These are phyloP conservation scores for Exophiala alcalophila DNA, from an alignment of 2,329 filamentous ascomycete genomes.

Conservation along the genomic window DNA sequence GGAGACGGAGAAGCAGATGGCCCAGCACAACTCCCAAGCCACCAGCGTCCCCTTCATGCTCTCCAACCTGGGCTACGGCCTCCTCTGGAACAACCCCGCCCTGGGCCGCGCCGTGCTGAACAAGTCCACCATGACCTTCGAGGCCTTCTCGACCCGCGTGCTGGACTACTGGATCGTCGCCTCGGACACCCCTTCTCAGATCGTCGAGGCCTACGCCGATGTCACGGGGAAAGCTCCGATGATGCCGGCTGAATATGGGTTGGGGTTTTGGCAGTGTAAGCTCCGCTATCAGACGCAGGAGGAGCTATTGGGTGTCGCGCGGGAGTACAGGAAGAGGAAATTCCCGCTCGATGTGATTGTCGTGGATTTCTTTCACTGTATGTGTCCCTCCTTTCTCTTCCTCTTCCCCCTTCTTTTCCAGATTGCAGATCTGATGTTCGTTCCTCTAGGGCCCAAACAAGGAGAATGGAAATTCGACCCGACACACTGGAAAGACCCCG, in stretches of 20 bases:
- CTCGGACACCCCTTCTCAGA: conserved; percentile 54
- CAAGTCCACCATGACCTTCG: conserved; percentile 60
- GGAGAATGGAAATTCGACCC: conserved; percentile 67
- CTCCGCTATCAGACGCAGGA: conserved; percentile 65
- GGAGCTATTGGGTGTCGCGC: conserved; percentile 58
- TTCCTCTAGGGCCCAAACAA: conserved; percentile 52
- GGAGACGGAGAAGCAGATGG: conserved; percentile 60
- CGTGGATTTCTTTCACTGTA: conserved; percentile 63
- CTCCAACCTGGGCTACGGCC: conserved; percentile 59
- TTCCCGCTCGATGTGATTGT: conserved; percentile 65
- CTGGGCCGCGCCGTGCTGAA: conserved; percentile 61
- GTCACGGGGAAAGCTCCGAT: conserved; percentile 60
- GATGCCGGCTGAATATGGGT: conserved; percentile 67
- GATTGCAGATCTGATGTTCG: not conserved
- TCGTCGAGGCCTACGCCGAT: conserved; percentile 55
- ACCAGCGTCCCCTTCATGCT: conserved; percentile 62
- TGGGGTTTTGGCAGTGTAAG: conserved; percentile 69
- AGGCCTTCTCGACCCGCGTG: conserved; percentile 56
- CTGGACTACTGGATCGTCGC: conserved; percentile 66
- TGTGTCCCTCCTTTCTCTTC: not conserved
- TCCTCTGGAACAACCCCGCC: conserved; percentile 65
- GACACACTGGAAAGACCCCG: conserved; percentile 63
- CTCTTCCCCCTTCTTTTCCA: not conserved
- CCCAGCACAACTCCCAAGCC: conserved; percentile 65
- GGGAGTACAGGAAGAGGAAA: conserved; percentile 56